These are phyloP conservation scores for Cicer yamashitae DNA, from an alignment of 306 rosid species.

Conservation along the genomic window DNA sequence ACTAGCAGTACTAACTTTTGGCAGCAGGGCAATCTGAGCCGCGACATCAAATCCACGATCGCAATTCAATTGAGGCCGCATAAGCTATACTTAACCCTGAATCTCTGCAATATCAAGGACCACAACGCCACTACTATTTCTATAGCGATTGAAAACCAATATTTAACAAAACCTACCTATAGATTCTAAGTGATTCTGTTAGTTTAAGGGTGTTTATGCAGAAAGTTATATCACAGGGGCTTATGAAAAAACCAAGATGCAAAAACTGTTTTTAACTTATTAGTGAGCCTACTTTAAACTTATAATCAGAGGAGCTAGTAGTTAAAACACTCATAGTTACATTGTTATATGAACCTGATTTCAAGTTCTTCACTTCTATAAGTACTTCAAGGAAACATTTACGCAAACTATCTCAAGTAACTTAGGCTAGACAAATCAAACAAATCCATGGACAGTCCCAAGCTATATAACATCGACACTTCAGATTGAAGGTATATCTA, in stretches of 20 bases:
- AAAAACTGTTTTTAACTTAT: background rate
- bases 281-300: background rate
- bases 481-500: too few relatives aligned
- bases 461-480: too few relatives aligned
- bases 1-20: background rate
- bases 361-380: background rate
- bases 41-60: background rate
- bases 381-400: background rate
- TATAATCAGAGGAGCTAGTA: background rate
- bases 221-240: background rate
- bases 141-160: background rate
- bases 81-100: background rate
- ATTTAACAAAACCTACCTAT: background rate
- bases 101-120: background rate
- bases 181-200: background rate
- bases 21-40: background rate
- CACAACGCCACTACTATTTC: background rate
- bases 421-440: background rate
- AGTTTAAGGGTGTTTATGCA: background rate
- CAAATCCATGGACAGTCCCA: background rate
- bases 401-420: background rate
- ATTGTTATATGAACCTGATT: background rate
- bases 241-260: background rate
- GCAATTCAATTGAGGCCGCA: background rate
- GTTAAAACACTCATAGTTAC: background rate